These are phyloP conservation scores for Teratosphaeria zuluensis DNA, from an alignment of 2,329 filamentous ascomycete genomes.

Conservation along the genomic window DNA sequence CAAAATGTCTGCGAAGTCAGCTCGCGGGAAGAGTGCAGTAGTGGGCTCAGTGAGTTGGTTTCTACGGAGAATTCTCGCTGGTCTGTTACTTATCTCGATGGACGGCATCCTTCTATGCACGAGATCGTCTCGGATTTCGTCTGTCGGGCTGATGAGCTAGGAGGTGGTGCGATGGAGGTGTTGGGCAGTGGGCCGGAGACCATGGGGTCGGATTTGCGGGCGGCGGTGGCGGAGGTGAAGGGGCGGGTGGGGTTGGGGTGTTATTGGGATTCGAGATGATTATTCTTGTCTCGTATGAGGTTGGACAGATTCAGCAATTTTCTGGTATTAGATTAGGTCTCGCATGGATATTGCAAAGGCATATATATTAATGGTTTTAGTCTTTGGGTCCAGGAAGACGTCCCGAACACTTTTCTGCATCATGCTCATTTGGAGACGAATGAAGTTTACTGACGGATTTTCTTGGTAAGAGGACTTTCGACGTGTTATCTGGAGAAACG, in stretches of 20 bases:
- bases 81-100: conserved; percentile 14
- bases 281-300: not conserved
- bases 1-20: not conserved
- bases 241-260: conserved; percentile 8
- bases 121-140: conserved; percentile 17
- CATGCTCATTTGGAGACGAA: not conserved
- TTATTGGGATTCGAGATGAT: conserved; percentile 22
- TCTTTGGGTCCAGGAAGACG: too few relatives aligned
- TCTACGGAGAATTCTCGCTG: conserved; percentile 9
- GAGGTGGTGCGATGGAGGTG: conserved; percentile 14
- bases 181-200: conserved; percentile 20
- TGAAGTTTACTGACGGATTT: not conserved
- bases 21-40: too few relatives aligned
- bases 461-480: not conserved
- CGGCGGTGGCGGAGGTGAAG: conserved; percentile 10
- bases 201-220: conserved; percentile 19
- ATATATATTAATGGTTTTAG: too few relatives aligned
- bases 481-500: too few relatives aligned
- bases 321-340: too few relatives aligned
- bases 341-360: too few relatives aligned
- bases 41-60: not conserved
- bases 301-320: too few relatives aligned
- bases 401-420: too few relatives aligned
- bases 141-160: conserved; percentile 10
- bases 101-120: conserved; percentile 14